A percentile compares a stretch with the other conserved stretches of the same genome.
These are phyloP conservation scores for Canavalia ensiformis DNA, from an alignment of 306 rosid genomes.

Conservation along the genomic window DNA sequence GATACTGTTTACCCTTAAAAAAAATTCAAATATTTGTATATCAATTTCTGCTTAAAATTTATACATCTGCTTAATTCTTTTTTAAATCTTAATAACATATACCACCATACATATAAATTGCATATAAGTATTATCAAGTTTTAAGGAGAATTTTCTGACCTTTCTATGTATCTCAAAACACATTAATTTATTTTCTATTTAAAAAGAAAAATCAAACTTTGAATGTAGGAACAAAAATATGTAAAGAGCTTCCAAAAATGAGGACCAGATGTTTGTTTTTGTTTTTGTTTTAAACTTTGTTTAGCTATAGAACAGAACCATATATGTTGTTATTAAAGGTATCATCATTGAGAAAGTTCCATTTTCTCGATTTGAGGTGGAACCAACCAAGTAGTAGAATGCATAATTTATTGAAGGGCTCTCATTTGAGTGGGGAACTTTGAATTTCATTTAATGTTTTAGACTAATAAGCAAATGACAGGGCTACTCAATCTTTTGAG, in stretches of 20 bases:
- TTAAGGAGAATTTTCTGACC: background rate
- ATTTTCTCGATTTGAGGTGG: constrained; percentile 39
- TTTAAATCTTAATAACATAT: background rate
- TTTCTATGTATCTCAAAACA: background rate
- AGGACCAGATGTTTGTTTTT: constrained; percentile 41
- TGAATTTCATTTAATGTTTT: constrained; percentile 43
- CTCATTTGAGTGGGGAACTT: constrained; percentile 52
- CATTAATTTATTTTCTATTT: background rate
- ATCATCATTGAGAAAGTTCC: constrained; percentile 43
- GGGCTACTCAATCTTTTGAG: constrained; percentile 42
- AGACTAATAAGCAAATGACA: constrained; percentile 42
- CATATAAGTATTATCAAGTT: background rate
- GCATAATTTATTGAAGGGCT: constrained; percentile 42
- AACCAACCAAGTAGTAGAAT: constrained; percentile 40
- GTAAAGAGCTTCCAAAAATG: constrained; percentile 29
- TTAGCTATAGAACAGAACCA: constrained; percentile 35
- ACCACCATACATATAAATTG: background rate
- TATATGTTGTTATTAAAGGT: constrained; percentile 32
- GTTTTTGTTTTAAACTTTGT: background rate
- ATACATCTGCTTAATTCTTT: background rate
- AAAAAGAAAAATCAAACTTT: background rate
- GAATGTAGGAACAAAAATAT: constrained; percentile 10
- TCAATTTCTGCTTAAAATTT: background rate
- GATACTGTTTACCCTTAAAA: no score
- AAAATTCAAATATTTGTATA: background rate